Percentiles rank a stretch among this genome's conserved stretches.
Conservation (phyloP, 2,329 filamentous ascomycete genomes). For the Berkeleyomyces rouxiae region DNA sequence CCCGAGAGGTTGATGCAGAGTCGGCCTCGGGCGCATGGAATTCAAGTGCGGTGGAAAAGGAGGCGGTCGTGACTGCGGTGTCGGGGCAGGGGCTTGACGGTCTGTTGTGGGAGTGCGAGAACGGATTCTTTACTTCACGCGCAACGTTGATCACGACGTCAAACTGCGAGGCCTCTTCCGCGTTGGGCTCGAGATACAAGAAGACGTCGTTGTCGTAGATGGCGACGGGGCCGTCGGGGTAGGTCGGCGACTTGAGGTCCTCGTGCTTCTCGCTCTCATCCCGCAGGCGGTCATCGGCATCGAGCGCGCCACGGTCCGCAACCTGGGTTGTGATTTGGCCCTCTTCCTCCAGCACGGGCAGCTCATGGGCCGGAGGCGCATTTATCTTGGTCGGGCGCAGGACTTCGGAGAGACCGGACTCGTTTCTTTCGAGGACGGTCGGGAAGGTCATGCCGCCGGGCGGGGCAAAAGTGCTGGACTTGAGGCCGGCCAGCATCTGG, state of each 20-base stretch:
- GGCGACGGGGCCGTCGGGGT: constrained; percentile 65
- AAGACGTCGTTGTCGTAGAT: constrained; percentile 67
- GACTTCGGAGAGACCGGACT: constrained; percentile 42
- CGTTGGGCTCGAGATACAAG: constrained; percentile 64
- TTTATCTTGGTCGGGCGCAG: constrained; percentile 34
- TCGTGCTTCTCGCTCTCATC: constrained; percentile 57
- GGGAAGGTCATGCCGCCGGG: constrained; percentile 47
- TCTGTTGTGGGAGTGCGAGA: constrained; percentile 25
- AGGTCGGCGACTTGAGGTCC: constrained; percentile 66
- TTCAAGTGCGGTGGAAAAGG: constrained; percentile 23
- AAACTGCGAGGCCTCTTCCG: constrained; percentile 58
- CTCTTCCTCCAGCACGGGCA: constrained; percentile 31
- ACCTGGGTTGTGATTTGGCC: constrained; percentile 43
- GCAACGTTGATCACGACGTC: constrained; percentile 77
- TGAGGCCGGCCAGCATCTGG: constrained; percentile 44
- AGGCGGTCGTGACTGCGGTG: constrained; percentile 40
- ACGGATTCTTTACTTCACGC: constrained; percentile 65
- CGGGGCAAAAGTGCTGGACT: constrained; percentile 43
- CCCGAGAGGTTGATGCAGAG: constrained; percentile 40
- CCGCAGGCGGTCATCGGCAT: constrained; percentile 28
- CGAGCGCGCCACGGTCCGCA: constrained; percentile 40
- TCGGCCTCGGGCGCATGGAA: constrained; percentile 17
- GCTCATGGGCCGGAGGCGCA: constrained; percentile 15
- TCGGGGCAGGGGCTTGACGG: constrained; percentile 30
- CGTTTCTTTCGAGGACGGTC: constrained; percentile 41